phyloP scores from a whole-genome alignment of 306 rosid genomes.

The Trichosanthes cucumerina region DNA sequence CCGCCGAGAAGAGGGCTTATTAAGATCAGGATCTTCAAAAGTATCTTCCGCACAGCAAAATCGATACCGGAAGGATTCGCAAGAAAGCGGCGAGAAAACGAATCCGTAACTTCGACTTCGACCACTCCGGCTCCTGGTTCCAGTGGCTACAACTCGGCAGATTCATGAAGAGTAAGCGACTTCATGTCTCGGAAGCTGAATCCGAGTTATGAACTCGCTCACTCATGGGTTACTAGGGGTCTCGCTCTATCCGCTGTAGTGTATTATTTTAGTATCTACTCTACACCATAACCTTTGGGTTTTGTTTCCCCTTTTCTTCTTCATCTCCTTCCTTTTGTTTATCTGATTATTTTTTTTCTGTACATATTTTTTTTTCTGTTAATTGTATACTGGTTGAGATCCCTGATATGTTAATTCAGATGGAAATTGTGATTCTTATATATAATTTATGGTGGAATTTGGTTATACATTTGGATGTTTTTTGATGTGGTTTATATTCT shows the following conservation, averaged over 20 bases:
- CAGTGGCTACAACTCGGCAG: not conserved
- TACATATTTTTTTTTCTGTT: not conserved
- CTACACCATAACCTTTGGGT: not conserved
- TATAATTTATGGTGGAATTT: not conserved
- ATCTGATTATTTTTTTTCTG: no score
- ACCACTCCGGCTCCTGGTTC: not conserved
- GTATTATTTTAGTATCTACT: not conserved
- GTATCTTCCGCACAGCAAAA: not conserved
- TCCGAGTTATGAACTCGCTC: not conserved
- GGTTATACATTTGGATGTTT: no score
- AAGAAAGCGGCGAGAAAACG: not conserved
- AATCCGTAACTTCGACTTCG: not conserved
- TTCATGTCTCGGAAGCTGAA: not conserved
- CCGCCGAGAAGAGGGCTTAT: not conserved
- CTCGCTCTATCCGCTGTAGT: not conserved
- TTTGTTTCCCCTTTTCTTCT: no score
- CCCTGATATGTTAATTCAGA: not conserved
- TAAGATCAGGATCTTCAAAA: not conserved
- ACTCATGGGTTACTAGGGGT: not conserved
- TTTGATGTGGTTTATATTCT: not conserved
- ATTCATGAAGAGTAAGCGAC: not conserved
- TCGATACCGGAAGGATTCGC: not conserved
- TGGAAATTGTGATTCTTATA: not conserved
- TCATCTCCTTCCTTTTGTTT: no score
- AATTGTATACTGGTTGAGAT: not conserved